phyloP scores from a whole-genome alignment of 345 rosid species.

The Sisymbrium irio region DNA sequence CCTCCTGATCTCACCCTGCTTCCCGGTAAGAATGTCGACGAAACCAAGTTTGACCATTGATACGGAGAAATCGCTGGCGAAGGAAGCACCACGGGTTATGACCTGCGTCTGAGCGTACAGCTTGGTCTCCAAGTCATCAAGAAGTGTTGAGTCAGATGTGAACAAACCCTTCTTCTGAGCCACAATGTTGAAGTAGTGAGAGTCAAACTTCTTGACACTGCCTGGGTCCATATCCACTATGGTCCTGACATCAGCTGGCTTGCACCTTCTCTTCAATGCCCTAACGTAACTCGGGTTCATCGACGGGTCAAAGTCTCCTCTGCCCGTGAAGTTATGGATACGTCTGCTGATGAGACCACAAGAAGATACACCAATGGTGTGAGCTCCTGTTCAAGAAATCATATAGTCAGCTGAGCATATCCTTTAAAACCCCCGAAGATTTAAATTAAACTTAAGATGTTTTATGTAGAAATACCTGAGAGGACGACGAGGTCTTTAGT shows the following conservation, averaged over 20 bases:
- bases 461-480: slow-evolving; percentile 42
- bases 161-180: neutral
- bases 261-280: neutral
- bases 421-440: too few species aligned
- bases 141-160: neutral
- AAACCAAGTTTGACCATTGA: slow-evolving; percentile 5
- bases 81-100: neutral
- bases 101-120: neutral
- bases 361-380: neutral
- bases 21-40: neutral
- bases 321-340: slow-evolving; percentile 1
- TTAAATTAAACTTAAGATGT: neutral
- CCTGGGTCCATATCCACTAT: neutral
- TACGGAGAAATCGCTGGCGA: neutral
- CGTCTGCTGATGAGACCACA: neutral
- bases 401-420: neutral
- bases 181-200: neutral
- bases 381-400: neutral
- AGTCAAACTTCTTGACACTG: neutral
- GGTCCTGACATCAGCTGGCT: neutral
- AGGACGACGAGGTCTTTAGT: slow-evolving; percentile 50
- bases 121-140: neutral
- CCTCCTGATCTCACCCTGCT: neutral
- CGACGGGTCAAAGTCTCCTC: neutral
- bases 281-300: slow-evolving; percentile 5